A percentile compares a stretch with the other conserved stretches of the same genome.
Evolutionary conservation across 1,284 basidiomycete species (phyloP).

Genomic region (Apiotrichum montevideense): DNA sequence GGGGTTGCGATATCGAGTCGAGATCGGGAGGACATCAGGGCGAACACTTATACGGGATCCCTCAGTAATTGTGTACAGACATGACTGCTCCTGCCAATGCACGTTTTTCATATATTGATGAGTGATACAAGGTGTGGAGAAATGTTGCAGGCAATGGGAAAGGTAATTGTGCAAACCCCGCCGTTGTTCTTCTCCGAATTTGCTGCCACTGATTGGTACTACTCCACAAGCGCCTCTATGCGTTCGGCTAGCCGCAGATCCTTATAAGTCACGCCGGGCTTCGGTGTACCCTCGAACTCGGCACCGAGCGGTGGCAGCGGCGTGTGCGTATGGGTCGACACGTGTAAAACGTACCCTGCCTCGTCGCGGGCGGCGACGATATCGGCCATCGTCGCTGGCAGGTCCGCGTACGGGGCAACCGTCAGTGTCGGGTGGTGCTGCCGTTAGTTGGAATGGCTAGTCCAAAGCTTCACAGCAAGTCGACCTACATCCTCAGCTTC

Average conservation of each 20-base stretch:
- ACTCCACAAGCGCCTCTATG: conserved; percentile 21
- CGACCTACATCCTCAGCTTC: conserved; percentile 31
- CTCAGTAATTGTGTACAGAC: too few species aligned
- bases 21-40: too few species aligned
- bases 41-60: too few species aligned
- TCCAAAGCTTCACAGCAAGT: too few species aligned
- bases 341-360: conserved; percentile 27
- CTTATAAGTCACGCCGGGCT: conserved; percentile 38
- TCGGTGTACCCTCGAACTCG: conserved; percentile 19
- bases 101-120: too few species aligned
- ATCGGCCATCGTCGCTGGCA: conserved; percentile 1
- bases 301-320: conserved; percentile 28
- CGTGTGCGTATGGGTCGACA: conserved; percentile 41
- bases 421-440: conserved; percentile 39
- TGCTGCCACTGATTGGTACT: background rate
- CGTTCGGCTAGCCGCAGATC: conserved; percentile 32
- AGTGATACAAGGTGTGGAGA: too few species aligned
- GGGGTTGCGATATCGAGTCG: too few species aligned
- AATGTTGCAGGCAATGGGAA: too few species aligned
- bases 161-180: too few species aligned
- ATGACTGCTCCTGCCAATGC: too few species aligned
- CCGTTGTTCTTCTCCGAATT: too few species aligned
- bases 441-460: background rate
- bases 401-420: conserved; percentile 26
- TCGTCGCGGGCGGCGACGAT: background rate